Evolutionary conservation across 1,284 basidiomycete species (phyloP).

Genomic region (Hemileia vastatrix): DNA sequence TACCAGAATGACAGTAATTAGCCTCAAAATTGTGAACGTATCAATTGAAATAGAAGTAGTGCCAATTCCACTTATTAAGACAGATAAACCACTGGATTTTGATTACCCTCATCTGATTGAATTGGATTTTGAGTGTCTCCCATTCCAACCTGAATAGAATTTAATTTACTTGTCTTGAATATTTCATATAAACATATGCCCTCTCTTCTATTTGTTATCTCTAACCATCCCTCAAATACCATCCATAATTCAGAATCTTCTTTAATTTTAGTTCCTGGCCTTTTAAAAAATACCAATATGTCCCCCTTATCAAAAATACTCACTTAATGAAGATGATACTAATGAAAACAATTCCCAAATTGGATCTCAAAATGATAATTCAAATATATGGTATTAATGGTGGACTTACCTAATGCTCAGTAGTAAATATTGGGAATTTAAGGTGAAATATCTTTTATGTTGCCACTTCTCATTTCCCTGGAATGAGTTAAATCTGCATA

Average conservation of each 20-base stretch:
- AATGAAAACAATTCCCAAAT: conserved; percentile 27
- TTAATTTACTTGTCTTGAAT: background rate
- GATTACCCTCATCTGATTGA: no score
- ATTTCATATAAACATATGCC: no score
- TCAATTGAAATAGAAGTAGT: no score
- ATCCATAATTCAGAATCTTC: conserved; percentile 71
- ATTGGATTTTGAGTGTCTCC: conserved; percentile 77
- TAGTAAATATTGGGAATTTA: conserved; percentile 67
- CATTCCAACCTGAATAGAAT: background rate
- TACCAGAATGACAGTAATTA: no score
- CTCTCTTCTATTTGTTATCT: background rate
- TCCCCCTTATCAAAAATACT: background rate
- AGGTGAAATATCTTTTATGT: background rate
- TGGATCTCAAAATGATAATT: conserved; percentile 22
- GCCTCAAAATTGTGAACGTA: no score
- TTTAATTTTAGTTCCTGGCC: conserved; percentile 69
- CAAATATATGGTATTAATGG: conserved; percentile 53
- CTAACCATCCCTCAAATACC: conserved; percentile 61
- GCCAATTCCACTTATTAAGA: no score
- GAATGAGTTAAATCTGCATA: background rate
- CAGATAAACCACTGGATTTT: no score
- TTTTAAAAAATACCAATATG: conserved; percentile 47
- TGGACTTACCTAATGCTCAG: conserved; percentile 72
- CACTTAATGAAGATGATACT: conserved; percentile 13
- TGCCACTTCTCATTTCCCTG: background rate